Base-by-base conservation (phyloP, 73 alveolate genomes). In the Symbiodinium natans region DNA sequence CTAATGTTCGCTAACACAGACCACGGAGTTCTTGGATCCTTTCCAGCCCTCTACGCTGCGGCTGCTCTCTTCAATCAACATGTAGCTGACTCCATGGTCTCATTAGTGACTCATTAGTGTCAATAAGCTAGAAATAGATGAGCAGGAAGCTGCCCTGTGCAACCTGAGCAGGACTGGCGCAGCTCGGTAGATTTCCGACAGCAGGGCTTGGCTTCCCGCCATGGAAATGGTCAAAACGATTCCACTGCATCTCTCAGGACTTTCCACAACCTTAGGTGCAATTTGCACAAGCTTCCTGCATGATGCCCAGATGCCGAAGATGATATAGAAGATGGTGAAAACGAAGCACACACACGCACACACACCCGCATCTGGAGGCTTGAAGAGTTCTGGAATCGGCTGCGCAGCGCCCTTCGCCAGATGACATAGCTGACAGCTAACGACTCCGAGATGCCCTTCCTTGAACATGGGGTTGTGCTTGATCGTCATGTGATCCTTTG, bases 401-500 rank as follows among this genome's bases (percentile, higher is more conserved):
- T 8, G 63, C 23, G 63, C 23, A 48, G 23, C 63, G 63, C 8
- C 63, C 63, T 17, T 8, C 23, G 8, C 17, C 63, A 48, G 17
- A 10, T 8, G 63, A 48, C 8, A 8, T 48, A 17, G 23, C 17
- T 48, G 8, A 17, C 8, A 48, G 17, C 17, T 48, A 10, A 17
- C 17, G 8, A 59, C 6, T 41, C 33, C 43, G 31, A 74, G 42
- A 34, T n/a, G 40, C 84, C 71, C 97, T 11, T 31, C 29, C 31
- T 38, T 40, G 40, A 90, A 90, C 39, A 68, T 68, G 40, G 34
- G 52, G 27, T 90, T 73, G 38, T 31, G 54, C 97, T 90, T 90
- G 89, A 90, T 39, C 29, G 77, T 71, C 97, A 90, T 90, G 38
- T 90, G 97, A 48, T 40, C 48, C 84, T 74, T 74, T n/a, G 82